phyloP scores from a whole-genome alignment of 2,329 filamentous ascomycete genomes.

The Dissoconium aciculare region DNA sequence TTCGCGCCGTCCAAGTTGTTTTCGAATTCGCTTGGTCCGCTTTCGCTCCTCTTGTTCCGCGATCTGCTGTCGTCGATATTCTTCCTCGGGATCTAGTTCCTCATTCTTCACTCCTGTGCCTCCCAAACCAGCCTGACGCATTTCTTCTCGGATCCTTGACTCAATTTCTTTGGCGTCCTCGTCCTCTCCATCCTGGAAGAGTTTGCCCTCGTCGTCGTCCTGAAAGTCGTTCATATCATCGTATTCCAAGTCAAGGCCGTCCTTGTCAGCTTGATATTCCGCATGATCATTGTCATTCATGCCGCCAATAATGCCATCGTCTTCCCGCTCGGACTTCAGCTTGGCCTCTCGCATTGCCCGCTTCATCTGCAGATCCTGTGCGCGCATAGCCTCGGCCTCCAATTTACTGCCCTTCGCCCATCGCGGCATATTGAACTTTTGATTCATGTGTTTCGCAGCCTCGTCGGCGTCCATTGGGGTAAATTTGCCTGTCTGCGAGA shows the following conservation, averaged over 20 bases:
- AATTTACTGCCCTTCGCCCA: conserved; percentile 60
- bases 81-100: conserved; percentile 49
- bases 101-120: conserved; percentile 36
- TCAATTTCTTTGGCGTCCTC: conserved; percentile 50
- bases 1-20: conserved; percentile 70
- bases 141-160: conserved; percentile 55
- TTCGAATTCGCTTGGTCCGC: conserved; percentile 62
- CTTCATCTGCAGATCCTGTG: conserved; percentile 19
- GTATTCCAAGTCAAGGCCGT: conserved; percentile 51
- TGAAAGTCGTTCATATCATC: conserved; percentile 55
- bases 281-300: conserved; percentile 19
- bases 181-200: conserved; percentile 72
- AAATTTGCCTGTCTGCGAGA: conserved; percentile 47
- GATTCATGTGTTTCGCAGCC: conserved; percentile 68
- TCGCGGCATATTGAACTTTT: conserved; percentile 58
- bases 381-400: conserved; percentile 23
- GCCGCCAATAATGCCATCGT: conserved; percentile 28
- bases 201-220: conserved; percentile 68
- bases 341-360: conserved; percentile 46
- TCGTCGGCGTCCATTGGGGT: conserved; percentile 66
- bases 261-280: conserved; percentile 41
- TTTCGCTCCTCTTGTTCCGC: conserved; percentile 58
- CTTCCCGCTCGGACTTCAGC: conserved; percentile 4
- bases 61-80: conserved; percentile 48
- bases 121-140: conserved; percentile 77